A percentile compares a stretch with the other conserved stretches of the same genome.
Conservation (phyloP, 352 stramenopile genomes). For the Globisporangium yorkense region DNA sequence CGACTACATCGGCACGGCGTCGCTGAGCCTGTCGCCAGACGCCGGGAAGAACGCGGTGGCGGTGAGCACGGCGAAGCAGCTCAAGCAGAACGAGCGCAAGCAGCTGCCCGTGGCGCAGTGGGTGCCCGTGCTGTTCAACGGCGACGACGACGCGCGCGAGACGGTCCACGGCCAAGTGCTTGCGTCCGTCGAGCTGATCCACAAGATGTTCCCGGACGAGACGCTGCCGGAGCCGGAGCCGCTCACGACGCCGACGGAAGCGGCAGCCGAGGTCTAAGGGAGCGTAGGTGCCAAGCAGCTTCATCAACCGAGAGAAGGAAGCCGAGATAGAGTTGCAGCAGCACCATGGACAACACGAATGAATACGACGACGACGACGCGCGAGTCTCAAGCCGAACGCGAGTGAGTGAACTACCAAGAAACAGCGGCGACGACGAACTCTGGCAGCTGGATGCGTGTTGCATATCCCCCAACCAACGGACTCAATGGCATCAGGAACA, state of each 20-base stretch:
- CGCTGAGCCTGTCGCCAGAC: constrained; percentile 18
- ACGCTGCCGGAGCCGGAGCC: constrained; percentile 36
- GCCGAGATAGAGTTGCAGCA: no score
- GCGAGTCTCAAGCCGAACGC: no score
- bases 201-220: constrained; percentile 54
- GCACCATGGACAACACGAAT: no score
- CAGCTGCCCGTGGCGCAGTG: constrained; percentile 38
- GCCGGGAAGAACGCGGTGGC: constrained; percentile 18
- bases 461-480: no score
- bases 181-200: constrained; percentile 48
- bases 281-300: not conserved
- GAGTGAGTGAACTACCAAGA: no score
- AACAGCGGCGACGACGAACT: no score
- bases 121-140: constrained; percentile 43
- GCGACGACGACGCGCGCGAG: constrained; percentile 24
- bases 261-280: constrained; percentile 8
- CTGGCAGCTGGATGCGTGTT: no score
- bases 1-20: constrained; percentile 38
- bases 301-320: not conserved
- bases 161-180: constrained; percentile 46
- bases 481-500: no score
- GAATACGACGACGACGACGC: no score
- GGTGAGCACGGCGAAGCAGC: constrained; percentile 37
- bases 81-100: constrained; percentile 45
- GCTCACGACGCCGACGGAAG: constrained; percentile 5